These are phyloP conservation scores for Litsea cubeba DNA, from an alignment of 164 flowering plant genomes.

Conservation along the genomic window DNA sequence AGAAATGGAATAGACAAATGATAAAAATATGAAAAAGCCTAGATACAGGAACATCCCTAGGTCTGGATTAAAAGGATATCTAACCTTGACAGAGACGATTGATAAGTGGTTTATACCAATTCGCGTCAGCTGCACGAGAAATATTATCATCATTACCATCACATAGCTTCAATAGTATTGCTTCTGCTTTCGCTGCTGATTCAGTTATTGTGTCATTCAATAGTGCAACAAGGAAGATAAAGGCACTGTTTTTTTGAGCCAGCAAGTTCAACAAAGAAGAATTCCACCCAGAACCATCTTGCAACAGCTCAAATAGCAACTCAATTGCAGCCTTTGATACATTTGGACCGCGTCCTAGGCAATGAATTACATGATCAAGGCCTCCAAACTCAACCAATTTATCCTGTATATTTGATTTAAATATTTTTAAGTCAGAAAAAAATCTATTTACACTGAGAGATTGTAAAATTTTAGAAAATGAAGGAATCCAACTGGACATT, in stretches of 20 bases:
- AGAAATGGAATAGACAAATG: background rate
- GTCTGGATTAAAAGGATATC: conserved; percentile 3
- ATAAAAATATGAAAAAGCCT: too few relatives aligned
- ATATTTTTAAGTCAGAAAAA: background rate
- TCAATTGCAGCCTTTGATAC: conserved; percentile 49
- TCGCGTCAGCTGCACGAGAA: conserved; percentile 41
- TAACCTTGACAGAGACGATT: conserved; percentile 47
- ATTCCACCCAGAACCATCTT: conserved; percentile 50
- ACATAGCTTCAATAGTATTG: conserved; percentile 45
- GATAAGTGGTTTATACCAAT: conserved; percentile 57
- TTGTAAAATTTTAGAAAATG: too few relatives aligned
- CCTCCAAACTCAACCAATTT: conserved; percentile 43
- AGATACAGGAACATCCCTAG: background rate
- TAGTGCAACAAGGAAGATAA: conserved; percentile 48
- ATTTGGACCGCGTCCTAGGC: conserved; percentile 40
- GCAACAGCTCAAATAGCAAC: conserved; percentile 53
- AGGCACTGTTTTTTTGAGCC: conserved; percentile 34
- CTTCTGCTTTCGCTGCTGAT: conserved; percentile 49
- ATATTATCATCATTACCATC: conserved; percentile 47
- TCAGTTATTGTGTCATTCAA: conserved; percentile 30
- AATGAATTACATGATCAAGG: conserved; percentile 42
- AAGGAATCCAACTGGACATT: too few relatives aligned
- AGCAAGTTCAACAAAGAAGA: conserved; percentile 31
- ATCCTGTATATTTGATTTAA: conserved; percentile 33
- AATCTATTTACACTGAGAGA: too few relatives aligned